phyloP scores from a whole-genome alignment of 106 monocot species.

The Iris macrosiphon region DNA sequence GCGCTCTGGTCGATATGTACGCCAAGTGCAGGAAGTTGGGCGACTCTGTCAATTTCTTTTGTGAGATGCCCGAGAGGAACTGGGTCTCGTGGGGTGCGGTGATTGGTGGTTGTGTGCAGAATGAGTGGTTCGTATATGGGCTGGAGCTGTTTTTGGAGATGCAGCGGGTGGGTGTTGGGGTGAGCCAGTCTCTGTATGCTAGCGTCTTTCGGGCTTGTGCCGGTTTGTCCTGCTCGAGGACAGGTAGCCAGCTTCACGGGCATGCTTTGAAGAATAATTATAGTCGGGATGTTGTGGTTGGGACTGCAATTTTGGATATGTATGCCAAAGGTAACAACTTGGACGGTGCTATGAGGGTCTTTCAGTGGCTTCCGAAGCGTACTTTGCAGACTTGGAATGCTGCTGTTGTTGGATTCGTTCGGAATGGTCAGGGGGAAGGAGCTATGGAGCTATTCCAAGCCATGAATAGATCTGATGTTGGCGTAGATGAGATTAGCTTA shows the following conservation, averaged over 20 bases:
- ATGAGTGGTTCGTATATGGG: conserved; percentile 31
- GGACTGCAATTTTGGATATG: conserved; percentile 85
- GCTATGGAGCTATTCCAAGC: conserved; percentile 49
- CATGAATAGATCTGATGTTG: conserved; percentile 44
- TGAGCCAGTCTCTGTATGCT: conserved; percentile 78
- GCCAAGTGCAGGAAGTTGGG: conserved; percentile 52
- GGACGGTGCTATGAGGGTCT: conserved; percentile 45
- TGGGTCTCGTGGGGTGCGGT: conserved; percentile 79
- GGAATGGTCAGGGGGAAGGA: conserved; percentile 36
- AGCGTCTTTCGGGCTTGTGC: conserved; percentile 77
- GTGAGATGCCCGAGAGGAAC: conserved; percentile 54
- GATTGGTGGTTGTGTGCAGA: conserved; percentile 68
- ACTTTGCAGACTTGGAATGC: conserved; percentile 74
- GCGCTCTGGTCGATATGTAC: conserved; percentile 74
- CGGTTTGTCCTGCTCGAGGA: conserved; percentile 15
- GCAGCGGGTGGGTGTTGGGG: conserved; percentile 38
- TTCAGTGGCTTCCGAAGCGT: conserved; percentile 32
- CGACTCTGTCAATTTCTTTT: conserved; percentile 43
- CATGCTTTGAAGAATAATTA: conserved; percentile 72
- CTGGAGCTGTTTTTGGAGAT: conserved; percentile 56
- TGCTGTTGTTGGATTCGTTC: conserved; percentile 55
- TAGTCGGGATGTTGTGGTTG: conserved; percentile 57
- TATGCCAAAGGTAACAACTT: conserved; percentile 49
- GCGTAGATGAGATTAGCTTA: conserved; percentile 56
- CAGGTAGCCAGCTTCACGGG: conserved; percentile 61